Evolutionary conservation across 805 yeast species (phyloP).

Genomic region (Nakazawaea pomicola): DNA sequence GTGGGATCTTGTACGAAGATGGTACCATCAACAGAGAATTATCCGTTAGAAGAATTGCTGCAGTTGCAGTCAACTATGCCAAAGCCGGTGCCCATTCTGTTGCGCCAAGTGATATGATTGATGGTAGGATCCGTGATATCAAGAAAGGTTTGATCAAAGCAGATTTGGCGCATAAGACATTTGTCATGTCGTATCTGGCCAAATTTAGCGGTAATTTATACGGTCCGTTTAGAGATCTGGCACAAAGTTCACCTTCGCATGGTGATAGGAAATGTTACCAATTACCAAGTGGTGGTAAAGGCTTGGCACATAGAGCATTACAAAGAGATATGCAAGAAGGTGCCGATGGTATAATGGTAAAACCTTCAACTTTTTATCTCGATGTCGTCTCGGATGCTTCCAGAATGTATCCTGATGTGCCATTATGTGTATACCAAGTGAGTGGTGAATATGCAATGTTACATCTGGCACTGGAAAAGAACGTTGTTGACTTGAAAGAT

Average conservation of each 20-base stretch:
- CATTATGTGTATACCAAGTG: slow-evolving; percentile 93
- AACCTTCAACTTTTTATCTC: slow-evolving; percentile 92
- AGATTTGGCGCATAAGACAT: slow-evolving; percentile 78
- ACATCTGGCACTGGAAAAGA: slow-evolving; percentile 97
- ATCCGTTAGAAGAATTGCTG: slow-evolving; percentile 80
- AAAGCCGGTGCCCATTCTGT: slow-evolving; percentile 93
- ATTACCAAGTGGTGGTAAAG: slow-evolving; percentile 88
- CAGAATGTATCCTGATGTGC: slow-evolving; percentile 74
- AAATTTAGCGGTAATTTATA: slow-evolving; percentile 87
- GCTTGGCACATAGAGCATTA: slow-evolving; percentile 90
- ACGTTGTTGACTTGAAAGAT: slow-evolving; percentile 77
- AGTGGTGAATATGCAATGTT: slow-evolving; percentile 97
- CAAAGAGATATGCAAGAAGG: slow-evolving; percentile 86
- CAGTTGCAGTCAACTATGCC: slow-evolving; percentile 93
- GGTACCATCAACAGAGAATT: slow-evolving; percentile 74
- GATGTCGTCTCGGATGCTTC: slow-evolving; percentile 90
- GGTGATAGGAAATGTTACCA: slow-evolving; percentile 95
- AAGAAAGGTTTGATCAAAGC: slow-evolving; percentile 78
- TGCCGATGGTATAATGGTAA: slow-evolving; percentile 91
- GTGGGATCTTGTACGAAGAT: slow-evolving; percentile 86
- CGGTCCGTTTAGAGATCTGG: slow-evolving; percentile 98
- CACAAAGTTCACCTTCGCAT: slow-evolving; percentile 80
- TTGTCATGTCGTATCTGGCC: slow-evolving; percentile 92
- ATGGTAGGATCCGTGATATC: slow-evolving; percentile 87
- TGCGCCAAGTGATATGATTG: slow-evolving; percentile 98